These are phyloP conservation scores for Candida awuae DNA, from an alignment of 805 yeast genomes.

Conservation along the genomic window DNA sequence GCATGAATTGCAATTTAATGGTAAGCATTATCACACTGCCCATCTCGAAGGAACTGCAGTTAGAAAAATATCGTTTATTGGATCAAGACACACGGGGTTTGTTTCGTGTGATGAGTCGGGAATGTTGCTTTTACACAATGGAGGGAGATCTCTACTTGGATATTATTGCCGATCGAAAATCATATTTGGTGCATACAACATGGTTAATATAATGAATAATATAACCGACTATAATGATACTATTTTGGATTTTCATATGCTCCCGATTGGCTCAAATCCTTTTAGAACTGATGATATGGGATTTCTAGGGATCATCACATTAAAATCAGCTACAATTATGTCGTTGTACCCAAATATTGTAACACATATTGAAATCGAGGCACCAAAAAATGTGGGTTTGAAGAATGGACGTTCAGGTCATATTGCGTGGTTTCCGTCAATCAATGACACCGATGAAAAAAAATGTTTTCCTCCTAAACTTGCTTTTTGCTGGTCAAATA, in stretches of 20 bases:
- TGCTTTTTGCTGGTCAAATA: constrained; percentile 65
- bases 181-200: constrained; percentile 42
- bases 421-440: constrained; percentile 59
- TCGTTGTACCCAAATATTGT: constrained; percentile 44
- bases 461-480: constrained; percentile 35
- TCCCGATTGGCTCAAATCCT: constrained; percentile 52
- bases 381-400: constrained; percentile 33
- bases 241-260: constrained; percentile 36
- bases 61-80: constrained; percentile 39
- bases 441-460: constrained; percentile 20
- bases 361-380: constrained; percentile 47
- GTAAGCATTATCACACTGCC: constrained; percentile 19
- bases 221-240: constrained; percentile 12
- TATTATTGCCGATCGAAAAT: constrained; percentile 39
- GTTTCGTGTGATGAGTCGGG: constrained; percentile 51
- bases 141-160: constrained; percentile 49
- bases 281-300: constrained; percentile 47
- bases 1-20: constrained; percentile 15
- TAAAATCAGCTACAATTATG: constrained; percentile 40
- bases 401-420: constrained; percentile 35
- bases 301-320: constrained; percentile 51
- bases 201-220: not conserved
- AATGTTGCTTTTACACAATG: constrained; percentile 55
- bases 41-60: constrained; percentile 35
- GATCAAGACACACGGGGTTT: constrained; percentile 47